phyloP scores from a whole-genome alignment of 352 stramenopile species.

The Globisporangium rhizosaccharum region DNA sequence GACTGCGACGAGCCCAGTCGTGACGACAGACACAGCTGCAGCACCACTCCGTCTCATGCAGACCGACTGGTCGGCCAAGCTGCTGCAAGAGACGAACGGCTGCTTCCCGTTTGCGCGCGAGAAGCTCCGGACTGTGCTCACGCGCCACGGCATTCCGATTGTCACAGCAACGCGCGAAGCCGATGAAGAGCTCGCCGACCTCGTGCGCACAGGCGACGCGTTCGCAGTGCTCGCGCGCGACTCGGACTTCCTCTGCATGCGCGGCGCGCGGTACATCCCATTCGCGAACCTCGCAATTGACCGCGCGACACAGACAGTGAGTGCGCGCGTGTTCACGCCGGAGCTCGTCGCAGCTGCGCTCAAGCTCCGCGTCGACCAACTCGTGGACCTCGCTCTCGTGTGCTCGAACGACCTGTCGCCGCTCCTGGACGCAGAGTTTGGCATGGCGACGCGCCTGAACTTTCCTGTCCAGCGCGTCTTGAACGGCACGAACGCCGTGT shows the following conservation, averaged over 20 bases:
- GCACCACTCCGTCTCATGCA: slow-evolving; percentile 7
- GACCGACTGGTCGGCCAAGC: slow-evolving; percentile 14
- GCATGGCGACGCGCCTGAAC: slow-evolving; percentile 37
- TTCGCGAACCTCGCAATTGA: slow-evolving; percentile 43
- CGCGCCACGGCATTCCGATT: slow-evolving; percentile 42
- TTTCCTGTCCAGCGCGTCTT: slow-evolving; percentile 46
- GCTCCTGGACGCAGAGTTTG: slow-evolving; percentile 58
- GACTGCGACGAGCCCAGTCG: neutral
- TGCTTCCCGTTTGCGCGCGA: slow-evolving; percentile 75
- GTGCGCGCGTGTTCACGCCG: slow-evolving; percentile 68
- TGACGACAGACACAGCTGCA: neutral
- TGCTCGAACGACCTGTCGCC: slow-evolving; percentile 88
- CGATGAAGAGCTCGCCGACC: slow-evolving; percentile 65
- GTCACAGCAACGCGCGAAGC: slow-evolving; percentile 60
- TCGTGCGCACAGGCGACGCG: slow-evolving; percentile 43
- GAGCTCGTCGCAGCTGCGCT: slow-evolving; percentile 55
- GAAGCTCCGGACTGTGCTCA: slow-evolving; percentile 54
- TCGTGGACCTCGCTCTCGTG: slow-evolving; percentile 83
- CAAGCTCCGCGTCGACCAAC: slow-evolving; percentile 47
- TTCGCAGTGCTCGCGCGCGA: slow-evolving; percentile 77
- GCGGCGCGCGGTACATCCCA: slow-evolving; percentile 75
- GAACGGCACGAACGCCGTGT: slow-evolving; percentile 28
- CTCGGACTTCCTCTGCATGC: slow-evolving; percentile 89
- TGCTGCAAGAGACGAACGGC: slow-evolving; percentile 56
- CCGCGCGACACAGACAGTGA: slow-evolving; percentile 22